Base-by-base conservation (phyloP, 805 yeast species). In the Pichia membranifaciens region DNA sequence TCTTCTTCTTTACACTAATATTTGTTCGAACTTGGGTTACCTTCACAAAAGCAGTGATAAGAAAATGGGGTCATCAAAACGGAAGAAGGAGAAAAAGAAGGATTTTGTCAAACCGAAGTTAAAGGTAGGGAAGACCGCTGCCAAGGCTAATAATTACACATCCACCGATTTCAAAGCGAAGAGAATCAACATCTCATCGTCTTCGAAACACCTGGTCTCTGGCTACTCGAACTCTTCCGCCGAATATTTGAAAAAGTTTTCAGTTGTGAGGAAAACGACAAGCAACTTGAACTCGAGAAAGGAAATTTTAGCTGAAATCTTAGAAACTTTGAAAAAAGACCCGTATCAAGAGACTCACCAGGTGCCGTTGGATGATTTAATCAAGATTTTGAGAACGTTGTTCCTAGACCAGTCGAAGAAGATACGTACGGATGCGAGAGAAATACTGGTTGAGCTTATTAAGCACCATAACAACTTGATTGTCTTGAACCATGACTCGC, bases 101-200 rank as follows among this genome's bases (percentile, higher is more conserved):
- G 95, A 86, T 59, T 86, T 86, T 61, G 73, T 68, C 58, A 88
- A 88, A 64, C 73, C 80, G 50, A 91, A 87, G 70, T 75, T 93
- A 44, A 84, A 76, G 58, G 97, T 93, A 31, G 99, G 99, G 48
- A 93, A 93, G 65, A 71, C 84, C 2, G 78, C 79, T 17, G 79
- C 81, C 5, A 79, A 78, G 52, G 80, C 89, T 5, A 77, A 80
- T 17, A 87, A 88, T 60, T 78, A 75, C 49, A 93, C 99, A 4
- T 91, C 85, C 55, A 87, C 96, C 0, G 83, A 95, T 0, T 91
- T 91, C 67, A 77, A 75, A 38, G 81, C 96, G 10, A 85, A 81
- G 58, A 62, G 78, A 36, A 71, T 74, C 31, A 45, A 23, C 21
- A 43, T 49, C 34, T 54, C 54, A 65, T 69, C 16, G 50, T 73